Evolutionary conservation across 176 grass and related monocot species (phyloP).

Genomic region (Phoenix dactylifera): DNA sequence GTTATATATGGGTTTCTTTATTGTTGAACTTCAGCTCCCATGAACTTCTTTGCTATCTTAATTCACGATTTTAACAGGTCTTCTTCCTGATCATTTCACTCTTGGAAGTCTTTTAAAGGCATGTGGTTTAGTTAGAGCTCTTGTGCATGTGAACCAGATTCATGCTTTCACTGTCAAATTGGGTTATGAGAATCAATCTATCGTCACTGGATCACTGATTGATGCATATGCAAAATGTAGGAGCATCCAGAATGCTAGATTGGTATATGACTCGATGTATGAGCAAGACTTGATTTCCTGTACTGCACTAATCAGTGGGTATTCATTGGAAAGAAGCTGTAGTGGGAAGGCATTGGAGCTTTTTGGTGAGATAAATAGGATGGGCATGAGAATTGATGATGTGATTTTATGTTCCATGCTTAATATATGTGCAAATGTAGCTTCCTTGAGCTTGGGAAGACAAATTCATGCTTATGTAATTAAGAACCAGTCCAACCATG

Average conservation of each 20-base stretch:
- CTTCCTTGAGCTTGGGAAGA: slow-evolving; percentile 42
- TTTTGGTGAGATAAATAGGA: slow-evolving; percentile 41
- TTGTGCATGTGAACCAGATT: slow-evolving; percentile 33
- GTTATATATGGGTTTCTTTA: background rate
- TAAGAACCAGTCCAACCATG: slow-evolving; percentile 40
- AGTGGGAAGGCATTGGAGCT: slow-evolving; percentile 44
- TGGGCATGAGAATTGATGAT: slow-evolving; percentile 37
- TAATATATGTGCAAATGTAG: slow-evolving; percentile 54
- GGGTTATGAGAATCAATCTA: slow-evolving; percentile 38
- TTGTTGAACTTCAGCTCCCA: background rate
- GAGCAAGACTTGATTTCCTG: slow-evolving; percentile 48
- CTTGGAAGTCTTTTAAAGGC: slow-evolving; percentile 61
- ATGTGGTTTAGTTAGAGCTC: slow-evolving; percentile 27
- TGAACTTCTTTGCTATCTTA: slow-evolving; percentile 4
- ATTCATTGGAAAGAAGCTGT: slow-evolving; percentile 38
- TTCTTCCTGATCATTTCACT: slow-evolving; percentile 61
- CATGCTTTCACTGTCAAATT: slow-evolving; percentile 54
- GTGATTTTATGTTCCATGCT: slow-evolving; percentile 60
- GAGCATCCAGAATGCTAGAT: slow-evolving; percentile 38
- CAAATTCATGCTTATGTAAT: slow-evolving; percentile 62
- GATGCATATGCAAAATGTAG: slow-evolving; percentile 65
- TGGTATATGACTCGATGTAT: slow-evolving; percentile 41
- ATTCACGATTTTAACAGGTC: slow-evolving; percentile 29
- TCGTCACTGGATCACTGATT: slow-evolving; percentile 50
- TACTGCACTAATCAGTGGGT: slow-evolving; percentile 70